These are phyloP conservation scores for Phytophthora melonis DNA, from an alignment of 352 stramenopile species.

Conservation along the genomic window DNA sequence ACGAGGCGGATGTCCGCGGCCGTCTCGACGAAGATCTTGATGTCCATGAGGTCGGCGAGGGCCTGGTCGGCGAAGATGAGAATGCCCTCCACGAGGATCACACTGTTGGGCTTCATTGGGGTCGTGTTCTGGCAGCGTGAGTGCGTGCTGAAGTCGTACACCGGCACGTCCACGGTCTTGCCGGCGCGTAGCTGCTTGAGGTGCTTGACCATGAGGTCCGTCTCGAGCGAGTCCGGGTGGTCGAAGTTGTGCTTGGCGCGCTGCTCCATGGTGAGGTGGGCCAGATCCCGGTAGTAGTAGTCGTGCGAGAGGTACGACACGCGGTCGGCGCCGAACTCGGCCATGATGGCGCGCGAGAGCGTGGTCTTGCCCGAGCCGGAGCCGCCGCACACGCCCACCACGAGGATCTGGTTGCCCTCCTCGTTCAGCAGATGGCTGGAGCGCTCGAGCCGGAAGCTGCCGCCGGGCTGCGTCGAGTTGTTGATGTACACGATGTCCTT, in stretches of 20 bases:
- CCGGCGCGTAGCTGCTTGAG: slow-evolving; percentile 88
- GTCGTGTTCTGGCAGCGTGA: slow-evolving; percentile 80
- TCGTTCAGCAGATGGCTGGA: slow-evolving; percentile 51
- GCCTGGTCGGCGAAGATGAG: slow-evolving; percentile 94
- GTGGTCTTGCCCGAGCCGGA: slow-evolving; percentile 94
- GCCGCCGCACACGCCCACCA: slow-evolving; percentile 94
- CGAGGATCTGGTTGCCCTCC: slow-evolving; percentile 77
- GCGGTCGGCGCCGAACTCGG: slow-evolving; percentile 88
- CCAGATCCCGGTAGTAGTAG: slow-evolving; percentile 97
- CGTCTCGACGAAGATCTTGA: slow-evolving; percentile 98
- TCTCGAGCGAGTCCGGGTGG: slow-evolving; percentile 97
- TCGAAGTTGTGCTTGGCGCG: slow-evolving; percentile 96
- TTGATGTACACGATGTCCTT: slow-evolving; percentile 90
- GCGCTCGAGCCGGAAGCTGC: slow-evolving; percentile 56
- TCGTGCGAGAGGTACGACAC: slow-evolving; percentile 96
- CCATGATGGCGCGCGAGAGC: slow-evolving; percentile 90
- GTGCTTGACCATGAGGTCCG: slow-evolving; percentile 94
- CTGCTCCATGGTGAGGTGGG: slow-evolving; percentile 89
- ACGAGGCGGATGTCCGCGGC: slow-evolving; percentile 95
- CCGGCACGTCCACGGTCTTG: slow-evolving; percentile 91
- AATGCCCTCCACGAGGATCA: slow-evolving; percentile 98
- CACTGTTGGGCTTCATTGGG: slow-evolving; percentile 87
- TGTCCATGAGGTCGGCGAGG: slow-evolving; percentile 94
- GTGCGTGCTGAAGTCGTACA: slow-evolving; percentile 97
- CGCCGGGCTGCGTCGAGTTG: slow-evolving; percentile 57